Evolutionary conservation across 169 alveolate genomes (phyloP), one percentile per base, ranked within the genome.

Genomic region (Plasmodium yoelii): DNA sequence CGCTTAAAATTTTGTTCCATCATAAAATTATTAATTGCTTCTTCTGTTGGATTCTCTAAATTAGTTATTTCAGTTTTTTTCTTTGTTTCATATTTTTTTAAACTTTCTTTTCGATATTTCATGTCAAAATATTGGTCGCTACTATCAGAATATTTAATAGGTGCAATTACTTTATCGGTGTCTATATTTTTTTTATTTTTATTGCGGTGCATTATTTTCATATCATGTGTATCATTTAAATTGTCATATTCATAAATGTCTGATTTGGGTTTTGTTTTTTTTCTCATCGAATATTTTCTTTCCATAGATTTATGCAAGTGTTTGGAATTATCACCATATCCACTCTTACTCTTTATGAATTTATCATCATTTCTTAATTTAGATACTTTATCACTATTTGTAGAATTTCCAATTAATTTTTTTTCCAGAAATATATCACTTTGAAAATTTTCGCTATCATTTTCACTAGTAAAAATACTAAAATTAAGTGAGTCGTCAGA

Each of bases 1-100:
- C 91, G 63, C 19, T 69, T 86, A 57, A 53, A 86, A 65, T 86
- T 86, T 51, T 24, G 69, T 53, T 56, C 46, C 73, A 86, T 57
- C 44, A 70, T 86, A 73, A 59, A 69, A 7, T 59, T 64, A 34
- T 86, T 60, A 7, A 86, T 19, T 15, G 42, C 8, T 42, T 75
- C 75, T 26, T 75, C 67, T 26, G 75, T 61, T 2, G 19, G 34
- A 15, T 18, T 8, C 34, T n/a, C 75, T 26, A 6, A 28, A 63
- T 15, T 1, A 28, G 47, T 3, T 13, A 46, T 49, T 49, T 63
- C 13, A n/a, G 13, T n/a, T 13, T 1, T 4, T 15, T 56, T 42
- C 12, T n/a, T 22, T 15, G 19, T 19, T n/a, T 28, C 55, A 13
- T 1, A 28, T 34, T n/a, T 24, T 53, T 77, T 19, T 51, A 51